These are phyloP conservation scores for Hericium erinaceus DNA, from an alignment of 768 basidiomycete genomes.

Conservation along the genomic window DNA sequence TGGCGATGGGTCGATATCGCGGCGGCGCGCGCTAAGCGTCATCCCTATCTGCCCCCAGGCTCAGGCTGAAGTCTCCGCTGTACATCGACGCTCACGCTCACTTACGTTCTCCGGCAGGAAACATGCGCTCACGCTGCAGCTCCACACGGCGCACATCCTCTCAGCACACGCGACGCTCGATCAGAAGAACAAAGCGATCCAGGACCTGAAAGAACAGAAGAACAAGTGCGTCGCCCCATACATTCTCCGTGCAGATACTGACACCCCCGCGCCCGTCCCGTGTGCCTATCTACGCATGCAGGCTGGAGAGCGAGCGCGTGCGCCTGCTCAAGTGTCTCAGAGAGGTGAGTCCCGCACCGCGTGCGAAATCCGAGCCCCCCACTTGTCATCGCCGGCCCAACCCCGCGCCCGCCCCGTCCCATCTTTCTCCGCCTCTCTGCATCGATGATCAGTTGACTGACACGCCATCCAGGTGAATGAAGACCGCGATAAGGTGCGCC, in stretches of 20 bases:
- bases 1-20: not conserved
- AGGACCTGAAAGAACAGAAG: conserved; percentile 77
- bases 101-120: conserved; percentile 38
- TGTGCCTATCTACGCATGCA: conserved; percentile 18
- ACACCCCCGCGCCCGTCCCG: not conserved
- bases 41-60: not conserved
- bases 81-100: too few species aligned
- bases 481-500: conserved; percentile 61
- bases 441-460: too few species aligned
- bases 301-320: conserved; percentile 70
- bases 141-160: conserved; percentile 77
- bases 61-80: too few species aligned
- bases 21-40: not conserved
- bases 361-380: too few species aligned
- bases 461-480: conserved; percentile 52
- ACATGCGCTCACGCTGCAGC: conserved; percentile 73
- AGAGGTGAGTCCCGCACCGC: conserved; percentile 53
- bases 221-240: conserved; percentile 49
- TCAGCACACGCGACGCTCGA: conserved; percentile 76
- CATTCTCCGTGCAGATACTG: not conserved
- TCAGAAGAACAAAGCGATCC: conserved; percentile 67
- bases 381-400: too few species aligned
- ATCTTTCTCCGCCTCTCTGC: too few species aligned
- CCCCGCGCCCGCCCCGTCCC: too few species aligned
- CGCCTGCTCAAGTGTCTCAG: conserved; percentile 57